phyloP scores from a whole-genome alignment of 106 monocot genomes.

The Acorus calamus region DNA sequence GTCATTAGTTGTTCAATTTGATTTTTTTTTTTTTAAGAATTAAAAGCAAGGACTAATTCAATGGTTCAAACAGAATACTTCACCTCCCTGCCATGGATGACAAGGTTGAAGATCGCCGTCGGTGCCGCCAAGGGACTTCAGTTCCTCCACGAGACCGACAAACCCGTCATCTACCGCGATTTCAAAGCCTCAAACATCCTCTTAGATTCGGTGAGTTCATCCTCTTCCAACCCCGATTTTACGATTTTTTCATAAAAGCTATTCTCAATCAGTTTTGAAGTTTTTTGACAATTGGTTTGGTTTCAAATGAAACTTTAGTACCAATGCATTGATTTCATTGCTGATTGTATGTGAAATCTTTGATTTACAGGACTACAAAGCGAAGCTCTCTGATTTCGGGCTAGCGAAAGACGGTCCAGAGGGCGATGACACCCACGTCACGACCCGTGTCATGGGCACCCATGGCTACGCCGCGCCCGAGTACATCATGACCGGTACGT shows the following conservation, averaged over 20 bases:
- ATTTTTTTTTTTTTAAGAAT: too few relatives aligned
- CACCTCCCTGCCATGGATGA: conserved; percentile 33
- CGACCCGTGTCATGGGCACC: conserved; percentile 51
- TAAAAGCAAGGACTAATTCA: conserved; percentile 4
- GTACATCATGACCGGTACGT: conserved; percentile 43
- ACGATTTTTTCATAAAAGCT: neutral
- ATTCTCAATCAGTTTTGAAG: neutral
- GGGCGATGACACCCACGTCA: conserved; percentile 36
- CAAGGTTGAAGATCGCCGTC: conserved; percentile 41
- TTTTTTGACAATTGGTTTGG: neutral
- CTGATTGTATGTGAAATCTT: too few relatives aligned
- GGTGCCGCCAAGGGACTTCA: conserved; percentile 28
- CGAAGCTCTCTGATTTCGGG: conserved; percentile 54
- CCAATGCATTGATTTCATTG: too few relatives aligned
- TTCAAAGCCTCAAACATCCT: conserved; percentile 64
- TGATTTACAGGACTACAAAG: conserved; percentile 28
- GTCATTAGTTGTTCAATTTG: too few relatives aligned
- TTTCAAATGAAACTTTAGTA: neutral
- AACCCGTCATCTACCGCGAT: conserved; percentile 53
- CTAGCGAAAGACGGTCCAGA: conserved; percentile 44
- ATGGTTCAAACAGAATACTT: conserved; percentile 27
- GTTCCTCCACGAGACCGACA: conserved; percentile 48
- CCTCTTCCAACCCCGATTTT: neutral
- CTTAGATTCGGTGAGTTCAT: conserved; percentile 31
- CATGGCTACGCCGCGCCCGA: conserved; percentile 41